Base-by-base conservation (phyloP, 257 asterid genomes). In the Lantana camara region DNA sequence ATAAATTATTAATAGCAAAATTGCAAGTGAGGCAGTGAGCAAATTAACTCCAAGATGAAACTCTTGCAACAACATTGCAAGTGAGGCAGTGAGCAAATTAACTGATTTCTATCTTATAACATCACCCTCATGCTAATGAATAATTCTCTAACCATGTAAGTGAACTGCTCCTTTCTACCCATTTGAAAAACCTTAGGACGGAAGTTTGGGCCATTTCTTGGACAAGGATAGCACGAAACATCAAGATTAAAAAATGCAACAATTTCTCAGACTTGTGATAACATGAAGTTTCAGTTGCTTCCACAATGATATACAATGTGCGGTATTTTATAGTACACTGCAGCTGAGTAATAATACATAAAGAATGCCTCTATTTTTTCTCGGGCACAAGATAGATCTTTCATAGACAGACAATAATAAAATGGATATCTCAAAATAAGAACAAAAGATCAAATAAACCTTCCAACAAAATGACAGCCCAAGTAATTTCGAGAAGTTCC, bases 391-490 rank as follows among this genome's bases (percentile, higher is more conserved):
- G 21, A 44, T 16, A 4, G 50, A n/a, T 44, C 21, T 44, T 44
- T 44, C 10, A n/a, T 15, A 15, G n/a, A n/a, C 50, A 44, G 9
- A n/a, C n/a, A 4, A 14, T 44, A 44, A 15, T 44, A 44, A 21
- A 44, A n/a, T 44, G 21, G 15, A n/a, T 7, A 44, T n/a, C 50
- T 44, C 1, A 44, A 7, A 44, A 44, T 17, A 42, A 41, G 48
- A 13, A 1, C 1, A 42, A 2, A 42, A 14, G 17, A 42, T 12
- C 15, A 42, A 10, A 57, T 24, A 69, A 86, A 89, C 98, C 97
- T 90, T 87, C 41, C 96, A 82, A 79, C 99, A 87, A 68, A 86
- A 93, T 3, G 96, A 77, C 97, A 93, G 91, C 99, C 85, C 85
- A 72, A 77, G 83, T 71, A 67, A 62, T 66, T 59, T 63, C 81